These are phyloP conservation scores for Elsinoe batatas DNA, from an alignment of 2,329 filamentous ascomycete species.

Conservation along the genomic window DNA sequence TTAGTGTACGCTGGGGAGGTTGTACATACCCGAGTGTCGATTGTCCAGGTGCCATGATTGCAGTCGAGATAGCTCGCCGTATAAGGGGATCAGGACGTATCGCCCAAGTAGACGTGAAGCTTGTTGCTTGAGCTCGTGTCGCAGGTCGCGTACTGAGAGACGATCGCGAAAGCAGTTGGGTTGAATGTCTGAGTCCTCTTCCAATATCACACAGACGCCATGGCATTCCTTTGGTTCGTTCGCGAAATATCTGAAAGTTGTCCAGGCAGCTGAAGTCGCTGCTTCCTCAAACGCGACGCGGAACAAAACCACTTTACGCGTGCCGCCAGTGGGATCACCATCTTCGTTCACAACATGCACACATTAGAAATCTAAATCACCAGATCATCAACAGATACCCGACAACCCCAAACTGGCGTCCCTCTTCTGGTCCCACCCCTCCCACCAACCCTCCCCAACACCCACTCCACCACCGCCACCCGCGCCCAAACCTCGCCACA, in stretches of 20 bases:
- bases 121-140: background rate
- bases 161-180: too few relatives aligned
- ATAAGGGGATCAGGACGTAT: background rate
- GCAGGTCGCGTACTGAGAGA: too few relatives aligned
- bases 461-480: slow-evolving; percentile 12
- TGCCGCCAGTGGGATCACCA: background rate
- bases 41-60: slow-evolving; percentile 52
- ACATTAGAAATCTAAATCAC: background rate
- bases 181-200: too few relatives aligned
- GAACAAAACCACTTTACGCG: too few relatives aligned
- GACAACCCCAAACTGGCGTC: slow-evolving; percentile 20
- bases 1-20: slow-evolving; percentile 61
- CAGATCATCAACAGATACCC: background rate
- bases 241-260: too few relatives aligned
- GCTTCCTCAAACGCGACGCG: too few relatives aligned
- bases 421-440: slow-evolving; percentile 21
- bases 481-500: background rate
- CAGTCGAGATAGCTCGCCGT: background rate
- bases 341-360: background rate
- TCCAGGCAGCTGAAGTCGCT: too few relatives aligned
- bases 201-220: too few relatives aligned
- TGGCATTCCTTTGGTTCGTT: too few relatives aligned
- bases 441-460: slow-evolving; percentile 14
- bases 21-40: slow-evolving; percentile 82
- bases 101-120: background rate